A percentile compares a stretch with the other conserved stretches of the same genome.
Evolutionary conservation across 2,329 filamentous ascomycete genomes (phyloP).

Genomic region (Aspergillus persii): DNA sequence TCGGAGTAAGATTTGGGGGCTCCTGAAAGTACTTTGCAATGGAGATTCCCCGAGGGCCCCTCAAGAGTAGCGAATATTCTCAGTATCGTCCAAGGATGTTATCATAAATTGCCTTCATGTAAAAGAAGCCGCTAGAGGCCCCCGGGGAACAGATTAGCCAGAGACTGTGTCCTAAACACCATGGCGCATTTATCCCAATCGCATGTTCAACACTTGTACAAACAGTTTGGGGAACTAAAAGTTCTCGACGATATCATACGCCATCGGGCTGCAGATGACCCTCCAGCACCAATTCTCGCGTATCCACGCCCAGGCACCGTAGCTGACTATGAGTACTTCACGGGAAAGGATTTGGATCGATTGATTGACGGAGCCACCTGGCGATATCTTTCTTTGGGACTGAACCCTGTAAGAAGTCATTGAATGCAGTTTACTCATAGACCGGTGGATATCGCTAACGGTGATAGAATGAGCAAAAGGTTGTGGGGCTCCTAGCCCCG

Average conservation of each 20-base stretch:
- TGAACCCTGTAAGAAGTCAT: neutral
- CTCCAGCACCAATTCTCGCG: neutral
- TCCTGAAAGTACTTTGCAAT: neutral
- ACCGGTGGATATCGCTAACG: neutral
- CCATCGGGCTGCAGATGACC: neutral
- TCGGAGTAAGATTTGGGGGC: neutral
- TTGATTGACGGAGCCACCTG: neutral
- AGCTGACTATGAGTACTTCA: neutral
- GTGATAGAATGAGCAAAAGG: constrained; percentile 9
- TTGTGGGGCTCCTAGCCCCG: constrained; percentile 53
- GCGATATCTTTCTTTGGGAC: neutral
- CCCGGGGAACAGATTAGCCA: neutral
- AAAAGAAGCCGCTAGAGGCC: neutral
- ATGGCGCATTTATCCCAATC: neutral
- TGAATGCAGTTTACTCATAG: neutral
- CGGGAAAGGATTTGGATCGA: neutral
- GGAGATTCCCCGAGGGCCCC: too few relatives aligned
- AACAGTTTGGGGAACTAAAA: neutral
- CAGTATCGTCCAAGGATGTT: neutral
- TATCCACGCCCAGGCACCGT: neutral
- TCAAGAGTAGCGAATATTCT: neutral
- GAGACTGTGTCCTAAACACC: neutral
- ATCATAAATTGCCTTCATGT: neutral
- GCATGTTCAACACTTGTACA: neutral
- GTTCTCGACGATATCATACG: neutral